Conservation (phyloP, 495 filamentous ascomycete species). For the Aspergillus sclerotioniger region DNA sequence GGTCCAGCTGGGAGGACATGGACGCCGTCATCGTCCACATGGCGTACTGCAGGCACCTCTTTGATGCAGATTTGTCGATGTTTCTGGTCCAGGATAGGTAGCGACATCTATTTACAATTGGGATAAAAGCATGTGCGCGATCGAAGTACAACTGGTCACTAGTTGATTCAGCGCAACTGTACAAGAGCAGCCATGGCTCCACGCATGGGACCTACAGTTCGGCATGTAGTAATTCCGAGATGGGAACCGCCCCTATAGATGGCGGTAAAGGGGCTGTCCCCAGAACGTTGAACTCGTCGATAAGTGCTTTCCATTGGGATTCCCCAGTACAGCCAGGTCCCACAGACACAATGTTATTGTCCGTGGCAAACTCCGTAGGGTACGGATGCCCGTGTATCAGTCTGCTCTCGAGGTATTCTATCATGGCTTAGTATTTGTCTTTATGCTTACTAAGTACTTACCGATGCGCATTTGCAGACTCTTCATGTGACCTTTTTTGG, state of each 20-base stretch:
- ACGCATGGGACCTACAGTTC: background rate
- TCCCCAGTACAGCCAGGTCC: background rate
- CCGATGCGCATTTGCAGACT: conserved; percentile 44
- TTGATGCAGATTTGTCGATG: conserved; percentile 18
- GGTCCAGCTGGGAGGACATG: conserved; percentile 45
- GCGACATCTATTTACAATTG: conserved; percentile 43
- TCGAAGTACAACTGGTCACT: conserved; percentile 55
- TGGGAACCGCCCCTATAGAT: background rate
- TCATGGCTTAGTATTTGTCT: background rate
- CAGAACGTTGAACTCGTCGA: background rate
- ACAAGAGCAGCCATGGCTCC: background rate
- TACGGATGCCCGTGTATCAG: background rate
- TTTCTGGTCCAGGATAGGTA: conserved; percentile 22
- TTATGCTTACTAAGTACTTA: conserved; percentile 20
- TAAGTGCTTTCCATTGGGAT: background rate
- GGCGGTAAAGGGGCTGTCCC: background rate
- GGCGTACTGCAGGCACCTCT: conserved; percentile 45
- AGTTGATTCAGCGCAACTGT: background rate
- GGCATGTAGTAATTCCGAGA: background rate
- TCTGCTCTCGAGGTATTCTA: background rate
- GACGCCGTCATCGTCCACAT: conserved; percentile 52
- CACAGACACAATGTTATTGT: background rate
- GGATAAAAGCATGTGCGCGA: conserved; percentile 45
- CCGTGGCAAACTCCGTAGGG: background rate
- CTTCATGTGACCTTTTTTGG: conserved; percentile 48